These are phyloP conservation scores for Botryosphaeria agaves DNA, from an alignment of 2,329 filamentous ascomycete species.

Conservation along the genomic window DNA sequence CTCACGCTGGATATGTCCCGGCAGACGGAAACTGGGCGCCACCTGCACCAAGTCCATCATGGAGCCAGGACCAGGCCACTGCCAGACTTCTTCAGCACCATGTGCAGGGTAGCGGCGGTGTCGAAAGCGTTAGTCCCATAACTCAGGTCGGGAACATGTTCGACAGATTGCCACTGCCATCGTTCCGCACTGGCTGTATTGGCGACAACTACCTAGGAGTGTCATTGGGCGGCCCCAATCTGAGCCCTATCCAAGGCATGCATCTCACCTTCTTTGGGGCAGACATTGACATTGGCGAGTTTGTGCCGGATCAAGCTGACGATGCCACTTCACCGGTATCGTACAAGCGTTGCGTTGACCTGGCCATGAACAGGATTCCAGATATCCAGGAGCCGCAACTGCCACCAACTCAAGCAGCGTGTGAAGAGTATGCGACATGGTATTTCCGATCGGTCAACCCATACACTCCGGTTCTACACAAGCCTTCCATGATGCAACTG, in stretches of 20 bases:
- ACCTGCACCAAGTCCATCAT: background rate
- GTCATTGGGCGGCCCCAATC: slow-evolving; percentile 41
- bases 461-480: slow-evolving; percentile 63
- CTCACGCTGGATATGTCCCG: slow-evolving; percentile 15
- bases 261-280: slow-evolving; percentile 63
- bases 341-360: slow-evolving; percentile 50
- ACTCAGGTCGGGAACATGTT: too few species aligned
- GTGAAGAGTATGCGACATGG: slow-evolving; percentile 53
- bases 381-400: slow-evolving; percentile 17
- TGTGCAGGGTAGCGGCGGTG: too few species aligned
- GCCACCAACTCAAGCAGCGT: slow-evolving; percentile 45
- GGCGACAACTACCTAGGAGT: slow-evolving; percentile 51
- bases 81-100: too few species aligned
- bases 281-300: slow-evolving; percentile 61
- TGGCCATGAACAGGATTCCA: slow-evolving; percentile 32
- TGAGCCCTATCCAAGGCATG: slow-evolving; percentile 61
- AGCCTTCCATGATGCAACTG: slow-evolving; percentile 51
- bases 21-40: background rate
- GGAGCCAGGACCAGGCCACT: too few species aligned
- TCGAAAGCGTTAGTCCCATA: too few species aligned
- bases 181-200: slow-evolving; percentile 27
- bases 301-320: slow-evolving; percentile 51
- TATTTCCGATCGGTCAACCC: slow-evolving; percentile 57
- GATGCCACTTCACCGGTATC: slow-evolving; percentile 42
- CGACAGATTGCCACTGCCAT: too few species aligned